These are phyloP conservation scores for Yamadazyma nakazawae DNA, from an alignment of 805 yeast species.

Conservation along the genomic window DNA sequence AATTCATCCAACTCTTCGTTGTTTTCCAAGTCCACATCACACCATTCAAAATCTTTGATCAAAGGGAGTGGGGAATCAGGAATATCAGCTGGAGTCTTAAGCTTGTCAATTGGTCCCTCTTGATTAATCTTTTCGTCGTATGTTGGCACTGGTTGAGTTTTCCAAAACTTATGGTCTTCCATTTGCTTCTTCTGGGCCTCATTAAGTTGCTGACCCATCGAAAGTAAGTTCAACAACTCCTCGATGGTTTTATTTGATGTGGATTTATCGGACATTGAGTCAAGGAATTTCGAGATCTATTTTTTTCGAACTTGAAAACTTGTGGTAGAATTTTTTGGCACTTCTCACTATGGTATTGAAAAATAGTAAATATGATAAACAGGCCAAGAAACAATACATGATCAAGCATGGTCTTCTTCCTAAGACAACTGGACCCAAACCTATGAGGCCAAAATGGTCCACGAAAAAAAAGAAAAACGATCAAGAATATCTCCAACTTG, in stretches of 20 bases:
- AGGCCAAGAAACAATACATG: slow-evolving; percentile 37
- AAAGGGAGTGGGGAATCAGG: slow-evolving; percentile 69
- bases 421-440: slow-evolving; percentile 11
- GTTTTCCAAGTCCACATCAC: slow-evolving; percentile 59
- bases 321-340: not conserved
- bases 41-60: slow-evolving; percentile 85
- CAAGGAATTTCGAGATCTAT: not conserved
- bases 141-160: slow-evolving; percentile 89
- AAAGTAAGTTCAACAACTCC: slow-evolving; percentile 54
- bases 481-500: slow-evolving; percentile 21
- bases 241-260: slow-evolving; percentile 36
- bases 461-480: slow-evolving; percentile 21
- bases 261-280: slow-evolving; percentile 8
- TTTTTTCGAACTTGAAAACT: not conserved
- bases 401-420: slow-evolving; percentile 37
- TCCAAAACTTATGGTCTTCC: slow-evolving; percentile 95
- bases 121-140: slow-evolving; percentile 62
- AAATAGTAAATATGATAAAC: slow-evolving; percentile 43
- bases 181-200: slow-evolving; percentile 64
- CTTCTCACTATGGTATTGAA: slow-evolving; percentile 34
- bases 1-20: slow-evolving; percentile 67
- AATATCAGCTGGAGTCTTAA: slow-evolving; percentile 68
- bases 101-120: slow-evolving; percentile 79
- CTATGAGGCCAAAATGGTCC: slow-evolving; percentile 31
- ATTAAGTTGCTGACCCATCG: slow-evolving; percentile 53